Percentiles rank a stretch among this genome's conserved stretches.
Conservation (phyloP, 805 yeast species). For the Cephaloascus fragrans region DNA sequence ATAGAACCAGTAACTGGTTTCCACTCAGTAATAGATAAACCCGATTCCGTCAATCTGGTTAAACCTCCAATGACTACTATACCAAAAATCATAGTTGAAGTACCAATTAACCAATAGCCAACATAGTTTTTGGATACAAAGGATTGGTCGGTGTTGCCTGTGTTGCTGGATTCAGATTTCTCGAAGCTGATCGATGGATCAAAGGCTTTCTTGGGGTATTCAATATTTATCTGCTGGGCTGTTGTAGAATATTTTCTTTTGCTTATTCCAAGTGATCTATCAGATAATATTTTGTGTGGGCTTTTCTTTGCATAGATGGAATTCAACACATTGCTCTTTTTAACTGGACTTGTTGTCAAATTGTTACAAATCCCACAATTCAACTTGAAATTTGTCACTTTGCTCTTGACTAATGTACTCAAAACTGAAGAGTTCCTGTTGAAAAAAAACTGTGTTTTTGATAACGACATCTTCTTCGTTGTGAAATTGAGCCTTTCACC, state of each 20-base stretch:
- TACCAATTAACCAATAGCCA: slow-evolving; percentile 83
- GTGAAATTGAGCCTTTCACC: too few species aligned
- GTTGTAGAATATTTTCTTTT: not conserved
- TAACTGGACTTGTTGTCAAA: not conserved
- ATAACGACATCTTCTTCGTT: slow-evolving; percentile 19
- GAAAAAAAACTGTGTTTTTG: slow-evolving; percentile 50
- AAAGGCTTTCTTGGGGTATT: not conserved
- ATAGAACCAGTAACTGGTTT: slow-evolving; percentile 92
- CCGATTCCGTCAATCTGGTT: slow-evolving; percentile 92
- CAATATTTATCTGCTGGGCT: not conserved
- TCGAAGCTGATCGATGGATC: not conserved
- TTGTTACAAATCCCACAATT: not conserved
- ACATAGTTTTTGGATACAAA: slow-evolving; percentile 22
- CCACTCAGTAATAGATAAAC: slow-evolving; percentile 96
- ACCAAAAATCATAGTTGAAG: slow-evolving; percentile 85
- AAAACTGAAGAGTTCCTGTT: slow-evolving; percentile 41
- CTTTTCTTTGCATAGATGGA: too few species aligned
- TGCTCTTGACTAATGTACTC: slow-evolving; percentile 8
- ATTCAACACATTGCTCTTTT: not conserved
- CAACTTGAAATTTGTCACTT: not conserved
- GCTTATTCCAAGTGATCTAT: not conserved
- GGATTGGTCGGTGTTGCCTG: not conserved
- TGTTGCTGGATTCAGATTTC: not conserved
- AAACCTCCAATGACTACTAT: slow-evolving; percentile 95
- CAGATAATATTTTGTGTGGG: not conserved